Percentiles rank a stretch among this genome's conserved stretches.
phyloP scores from a whole-genome alignment of 495 filamentous ascomycete species.

The Neohortaea acidophila region DNA sequence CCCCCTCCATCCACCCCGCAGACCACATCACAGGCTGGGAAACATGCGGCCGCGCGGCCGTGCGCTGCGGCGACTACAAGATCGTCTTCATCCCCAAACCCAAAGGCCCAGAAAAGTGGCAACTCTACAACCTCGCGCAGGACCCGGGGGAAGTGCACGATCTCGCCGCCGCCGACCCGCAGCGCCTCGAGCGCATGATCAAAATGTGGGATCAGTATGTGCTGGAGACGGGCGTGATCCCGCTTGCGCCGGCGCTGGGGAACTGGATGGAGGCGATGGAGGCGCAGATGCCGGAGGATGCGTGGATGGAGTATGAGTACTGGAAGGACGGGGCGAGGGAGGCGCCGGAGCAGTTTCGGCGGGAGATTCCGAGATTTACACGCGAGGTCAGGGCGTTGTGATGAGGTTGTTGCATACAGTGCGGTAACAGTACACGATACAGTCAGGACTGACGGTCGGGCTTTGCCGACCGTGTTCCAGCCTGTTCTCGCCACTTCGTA shows the following conservation, averaged over 20 bases:
- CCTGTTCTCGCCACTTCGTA: too few relatives aligned
- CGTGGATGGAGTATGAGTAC: slow-evolving; percentile 56
- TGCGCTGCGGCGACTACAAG: slow-evolving; percentile 23
- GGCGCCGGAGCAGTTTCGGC: slow-evolving; percentile 39
- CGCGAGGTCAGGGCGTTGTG: slow-evolving; percentile 34
- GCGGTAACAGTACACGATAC: too few relatives aligned
- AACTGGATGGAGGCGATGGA: slow-evolving; percentile 42
- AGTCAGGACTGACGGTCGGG: too few relatives aligned
- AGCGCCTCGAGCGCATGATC: slow-evolving; percentile 23
- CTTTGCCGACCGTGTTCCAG: too few relatives aligned
- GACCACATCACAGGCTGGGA: slow-evolving; percentile 29
- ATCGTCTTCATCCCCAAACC: slow-evolving; percentile 25
- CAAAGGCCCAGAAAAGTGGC: slow-evolving; percentile 24
- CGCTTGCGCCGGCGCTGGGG: slow-evolving; percentile 27
- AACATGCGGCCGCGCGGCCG: slow-evolving; percentile 25
- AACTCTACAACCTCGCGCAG: slow-evolving; percentile 22
- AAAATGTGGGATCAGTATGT: slow-evolving; percentile 46
- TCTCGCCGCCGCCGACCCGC: slow-evolving; percentile 19
- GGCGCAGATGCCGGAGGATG: slow-evolving; percentile 51
- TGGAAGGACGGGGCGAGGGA: slow-evolving; percentile 48
- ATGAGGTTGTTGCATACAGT: too few relatives aligned
- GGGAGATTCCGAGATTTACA: slow-evolving; percentile 36
- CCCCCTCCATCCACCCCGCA: slow-evolving; percentile 31
- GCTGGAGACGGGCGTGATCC: slow-evolving; percentile 44
- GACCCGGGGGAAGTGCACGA: slow-evolving; percentile 25